Conservation (phyloP, 129 eudicot genomes). For the Lonicera japonica region DNA sequence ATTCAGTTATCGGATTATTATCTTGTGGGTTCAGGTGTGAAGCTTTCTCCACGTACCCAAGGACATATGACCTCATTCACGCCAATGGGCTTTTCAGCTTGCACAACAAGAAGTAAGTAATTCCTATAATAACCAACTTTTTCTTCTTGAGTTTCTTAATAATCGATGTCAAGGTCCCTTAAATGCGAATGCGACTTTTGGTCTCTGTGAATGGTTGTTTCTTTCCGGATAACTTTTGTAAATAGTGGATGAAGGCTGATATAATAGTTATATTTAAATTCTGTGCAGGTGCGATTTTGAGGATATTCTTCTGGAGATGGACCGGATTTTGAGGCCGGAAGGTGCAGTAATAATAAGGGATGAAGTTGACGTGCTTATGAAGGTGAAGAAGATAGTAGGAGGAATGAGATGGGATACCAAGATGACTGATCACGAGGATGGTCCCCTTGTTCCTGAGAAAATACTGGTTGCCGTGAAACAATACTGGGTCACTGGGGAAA, state of each 20-base stretch:
- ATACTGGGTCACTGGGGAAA: conserved; percentile 67
- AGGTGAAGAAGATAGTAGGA: conserved; percentile 63
- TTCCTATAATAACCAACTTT: background rate
- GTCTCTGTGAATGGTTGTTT: too few relatives aligned
- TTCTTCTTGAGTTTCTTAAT: background rate
- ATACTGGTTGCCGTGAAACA: conserved; percentile 77
- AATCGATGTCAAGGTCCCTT: too few relatives aligned
- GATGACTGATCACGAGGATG: conserved; percentile 90
- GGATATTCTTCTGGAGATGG: conserved; percentile 94
- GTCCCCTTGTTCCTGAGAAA: conserved; percentile 85
- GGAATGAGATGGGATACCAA: conserved; percentile 86
- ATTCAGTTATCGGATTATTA: background rate
- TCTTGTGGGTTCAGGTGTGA: conserved; percentile 66
- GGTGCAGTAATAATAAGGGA: conserved; percentile 91
- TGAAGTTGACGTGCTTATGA: conserved; percentile 82
- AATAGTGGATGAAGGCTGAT: background rate
- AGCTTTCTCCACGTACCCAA: conserved; percentile 91
- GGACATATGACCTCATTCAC: conserved; percentile 95
- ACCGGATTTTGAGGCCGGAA: conserved; percentile 89
- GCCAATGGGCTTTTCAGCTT: conserved; percentile 87
- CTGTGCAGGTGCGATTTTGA: conserved; percentile 71
- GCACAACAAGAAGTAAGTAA: conserved; percentile 81
- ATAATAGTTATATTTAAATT: conserved; percentile 1
- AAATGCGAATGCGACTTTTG: too few relatives aligned
- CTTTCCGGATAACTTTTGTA: background rate